Percentiles rank a stretch among this genome's conserved stretches.
Conservation (phyloP, 2,329 filamentous ascomycete genomes). For the Aspergillus sp. region DNA sequence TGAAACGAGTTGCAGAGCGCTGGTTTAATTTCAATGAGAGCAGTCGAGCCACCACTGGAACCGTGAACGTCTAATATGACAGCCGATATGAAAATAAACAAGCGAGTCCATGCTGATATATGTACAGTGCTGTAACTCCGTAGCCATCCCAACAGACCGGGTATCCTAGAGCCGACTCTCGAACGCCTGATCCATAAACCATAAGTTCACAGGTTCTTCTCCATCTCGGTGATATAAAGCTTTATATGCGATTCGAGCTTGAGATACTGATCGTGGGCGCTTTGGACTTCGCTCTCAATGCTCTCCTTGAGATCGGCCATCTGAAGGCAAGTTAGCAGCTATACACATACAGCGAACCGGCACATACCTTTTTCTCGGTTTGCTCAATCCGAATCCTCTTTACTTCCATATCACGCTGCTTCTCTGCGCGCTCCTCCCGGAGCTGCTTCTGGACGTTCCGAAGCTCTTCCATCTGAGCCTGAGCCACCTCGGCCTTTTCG, state of each 20-base stretch:
- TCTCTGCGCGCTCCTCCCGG: conserved; percentile 74
- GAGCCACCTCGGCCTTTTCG: conserved; percentile 70
- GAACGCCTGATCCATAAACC: conserved; percentile 25
- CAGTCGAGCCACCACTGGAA: conserved; percentile 9
- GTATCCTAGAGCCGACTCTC: conserved; percentile 31
- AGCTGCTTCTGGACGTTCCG: conserved; percentile 68
- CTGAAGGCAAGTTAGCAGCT: conserved; percentile 40
- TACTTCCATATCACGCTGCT: conserved; percentile 85
- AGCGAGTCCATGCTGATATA: conserved; percentile 8
- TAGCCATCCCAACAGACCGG: conserved; percentile 21
- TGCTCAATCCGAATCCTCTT: conserved; percentile 90
- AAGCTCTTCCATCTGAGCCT: conserved; percentile 83
- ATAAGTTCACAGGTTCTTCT: conserved; percentile 59
- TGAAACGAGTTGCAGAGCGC: conserved; percentile 49
- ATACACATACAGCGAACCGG: not conserved
- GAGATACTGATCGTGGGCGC: conserved; percentile 84
- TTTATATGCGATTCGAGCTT: conserved; percentile 98
- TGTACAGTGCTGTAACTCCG: conserved; percentile 14
- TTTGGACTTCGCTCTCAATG: conserved; percentile 87
- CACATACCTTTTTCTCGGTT: conserved; percentile 87
- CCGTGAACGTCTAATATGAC: not conserved
- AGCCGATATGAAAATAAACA: conserved; percentile 5
- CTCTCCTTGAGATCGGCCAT: conserved; percentile 97
- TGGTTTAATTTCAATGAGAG: conserved; percentile 54
- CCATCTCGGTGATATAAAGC: conserved; percentile 98